Evolutionary conservation across 192 early-diverging fungal genomes (phyloP), one percentile per base, ranked within the genome.

Genomic region (Oehlia diaphana): DNA sequence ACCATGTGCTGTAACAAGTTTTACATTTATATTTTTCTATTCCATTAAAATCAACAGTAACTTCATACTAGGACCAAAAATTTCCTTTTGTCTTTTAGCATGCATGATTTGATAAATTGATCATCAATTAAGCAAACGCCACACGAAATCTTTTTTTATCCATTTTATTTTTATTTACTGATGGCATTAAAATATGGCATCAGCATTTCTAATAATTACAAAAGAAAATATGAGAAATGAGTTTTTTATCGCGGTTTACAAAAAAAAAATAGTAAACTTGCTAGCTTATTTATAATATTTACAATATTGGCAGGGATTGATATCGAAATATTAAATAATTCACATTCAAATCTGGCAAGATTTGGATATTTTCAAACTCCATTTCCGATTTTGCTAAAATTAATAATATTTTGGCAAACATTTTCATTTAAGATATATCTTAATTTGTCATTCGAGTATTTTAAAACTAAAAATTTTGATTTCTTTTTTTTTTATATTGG

Each of bases 321-420:
- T 49, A 23, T 77, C 66, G 76, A 77, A 66, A 21, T 61, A 44
- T 66, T 77, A 33, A 42, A 4, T 6, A 31, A 67, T 12, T 42
- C 68, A 13, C 21, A n/a, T 12, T 77, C 76, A 50, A 39, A 53
- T 31, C 5, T 77, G 3, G 53, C 61, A 1, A 65, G 76, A 2
- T 35, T 77, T 33, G 14, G 28, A 33, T 28, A 44, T 44, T 77
- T 77, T 66, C 26, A n/a, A n/a, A 65, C 76, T 2, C 63, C 64
- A 0, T 77, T 77, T 66, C 76, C 4, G 13, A 26, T 33, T 9
- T 14, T 21, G 64, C 63, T 16, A 10, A 49, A 53, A 2, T 0
- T 9, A n/a, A 62, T 2, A 21, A 77, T 77, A 42, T 77, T 68
- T 67, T 77, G 76, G n/a, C n/a, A n/a, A n/a, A n/a, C n/a, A n/a